Evolutionary conservation across 805 yeast species (phyloP).

Genomic region (Candida verbasci): DNA sequence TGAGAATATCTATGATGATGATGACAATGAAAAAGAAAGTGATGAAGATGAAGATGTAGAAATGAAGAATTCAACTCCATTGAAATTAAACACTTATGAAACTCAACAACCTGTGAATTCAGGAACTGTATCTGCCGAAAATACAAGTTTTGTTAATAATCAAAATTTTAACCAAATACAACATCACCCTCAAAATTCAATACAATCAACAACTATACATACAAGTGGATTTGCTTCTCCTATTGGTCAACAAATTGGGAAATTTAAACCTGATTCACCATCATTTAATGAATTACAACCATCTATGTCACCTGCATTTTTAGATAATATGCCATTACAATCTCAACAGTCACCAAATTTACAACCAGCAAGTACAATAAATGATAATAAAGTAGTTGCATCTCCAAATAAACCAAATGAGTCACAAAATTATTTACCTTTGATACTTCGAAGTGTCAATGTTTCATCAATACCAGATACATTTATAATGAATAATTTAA

Average conservation of each 20-base stretch:
- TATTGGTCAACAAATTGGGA: conserved; percentile 7
- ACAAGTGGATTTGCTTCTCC: conserved; percentile 17
- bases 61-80: conserved; percentile 19
- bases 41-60: conserved; percentile 34
- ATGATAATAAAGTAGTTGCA: neutral
- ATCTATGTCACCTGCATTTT: conserved; percentile 16
- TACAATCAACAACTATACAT: conserved; percentile 1
- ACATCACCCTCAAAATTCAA: conserved; percentile 1
- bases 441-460: conserved; percentile 61
- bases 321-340: conserved; percentile 8
- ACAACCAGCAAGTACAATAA: neutral
- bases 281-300: conserved; percentile 12
- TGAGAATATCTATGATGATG: conserved; percentile 4
- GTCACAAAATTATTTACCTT: conserved; percentile 61
- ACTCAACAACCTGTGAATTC: neutral
- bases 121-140: neutral
- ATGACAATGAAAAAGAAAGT: conserved; percentile 20
- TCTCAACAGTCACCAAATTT: conserved; percentile 3
- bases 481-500: conserved; percentile 35
- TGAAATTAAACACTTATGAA: conserved; percentile 19
- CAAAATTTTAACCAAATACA: neutral
- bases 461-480: conserved; percentile 56
- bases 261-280: conserved; percentile 18
- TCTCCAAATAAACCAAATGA: conserved; percentile 17
- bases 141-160: neutral